Conservation (phyloP, 257 asterid genomes). For the Nicotiana noctiflora region DNA sequence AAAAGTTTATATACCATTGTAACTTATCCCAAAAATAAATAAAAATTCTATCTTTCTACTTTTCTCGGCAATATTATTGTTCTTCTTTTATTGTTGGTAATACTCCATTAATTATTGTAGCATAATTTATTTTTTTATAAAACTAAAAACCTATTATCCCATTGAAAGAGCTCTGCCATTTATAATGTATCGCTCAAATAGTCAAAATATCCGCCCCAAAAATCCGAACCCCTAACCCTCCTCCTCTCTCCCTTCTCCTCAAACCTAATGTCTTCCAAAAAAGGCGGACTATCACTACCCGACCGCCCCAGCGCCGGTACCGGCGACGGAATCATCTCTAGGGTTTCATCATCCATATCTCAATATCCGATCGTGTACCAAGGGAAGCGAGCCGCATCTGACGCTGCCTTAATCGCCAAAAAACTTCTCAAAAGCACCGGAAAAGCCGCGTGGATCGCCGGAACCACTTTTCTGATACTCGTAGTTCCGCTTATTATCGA, state of each 20-base stretch:
- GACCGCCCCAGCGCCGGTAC: conserved; percentile 11
- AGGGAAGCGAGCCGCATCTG: conserved; percentile 64
- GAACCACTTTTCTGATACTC: conserved; percentile 72
- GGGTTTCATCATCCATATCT: conserved; percentile 29
- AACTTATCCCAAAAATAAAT: too few relatives aligned
- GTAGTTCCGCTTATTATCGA: conserved; percentile 72
- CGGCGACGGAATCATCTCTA: conserved; percentile 16
- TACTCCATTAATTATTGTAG: too few relatives aligned
- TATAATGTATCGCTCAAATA: background rate
- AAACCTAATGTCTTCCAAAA: conserved; percentile 8
- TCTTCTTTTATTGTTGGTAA: too few relatives aligned
- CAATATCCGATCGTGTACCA: conserved; percentile 56
- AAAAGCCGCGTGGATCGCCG: conserved; percentile 82
- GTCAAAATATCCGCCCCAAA: background rate
- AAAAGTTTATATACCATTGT: too few relatives aligned
- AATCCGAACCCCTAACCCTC: background rate
- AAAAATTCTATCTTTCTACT: too few relatives aligned
- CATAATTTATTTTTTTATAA: too few relatives aligned
- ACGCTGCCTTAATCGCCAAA: conserved; percentile 53
- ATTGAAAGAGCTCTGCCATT: too few relatives aligned
- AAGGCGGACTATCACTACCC: conserved; percentile 24
- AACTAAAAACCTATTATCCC: too few relatives aligned
- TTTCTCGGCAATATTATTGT: too few relatives aligned
- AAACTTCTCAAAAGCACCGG: conserved; percentile 74
- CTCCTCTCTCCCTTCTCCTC: background rate